Evolutionary conservation across 225 moss, liverwort and hornwort genomes (phyloP).

Genomic region (Bryoerythrophyllum caledonicum): DNA sequence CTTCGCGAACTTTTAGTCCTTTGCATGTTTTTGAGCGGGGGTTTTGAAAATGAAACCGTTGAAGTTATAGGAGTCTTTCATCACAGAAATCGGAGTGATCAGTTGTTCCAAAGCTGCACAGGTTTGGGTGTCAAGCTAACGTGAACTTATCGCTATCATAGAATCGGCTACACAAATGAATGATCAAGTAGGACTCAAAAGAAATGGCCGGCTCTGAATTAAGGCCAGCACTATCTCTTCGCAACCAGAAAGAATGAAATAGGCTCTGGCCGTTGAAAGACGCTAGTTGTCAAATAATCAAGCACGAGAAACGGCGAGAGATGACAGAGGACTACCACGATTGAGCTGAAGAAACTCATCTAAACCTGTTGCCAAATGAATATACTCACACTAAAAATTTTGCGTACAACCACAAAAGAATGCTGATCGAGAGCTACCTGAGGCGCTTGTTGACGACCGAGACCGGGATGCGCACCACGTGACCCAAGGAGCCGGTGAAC

Average conservation of each 20-base stretch:
- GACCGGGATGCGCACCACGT: constrained; percentile 37
- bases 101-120: no score
- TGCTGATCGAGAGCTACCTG: constrained; percentile 15
- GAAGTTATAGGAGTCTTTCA: no score
- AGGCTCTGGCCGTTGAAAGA: constrained; percentile 3
- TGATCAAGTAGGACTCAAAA: constrained; percentile 20
- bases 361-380: constrained; percentile 12
- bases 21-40: no score
- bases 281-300: constrained; percentile 13
- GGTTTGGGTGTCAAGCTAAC: not conserved
- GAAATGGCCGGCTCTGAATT: constrained; percentile 37
- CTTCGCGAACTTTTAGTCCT: no score
- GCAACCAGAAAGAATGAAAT: not conserved
- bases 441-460: constrained; percentile 40
- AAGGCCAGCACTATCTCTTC: constrained; percentile 37
- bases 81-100: not conserved
- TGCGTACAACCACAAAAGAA: not conserved
- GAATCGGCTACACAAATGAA: not conserved
- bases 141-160: not conserved
- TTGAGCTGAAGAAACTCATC: constrained; percentile 24
- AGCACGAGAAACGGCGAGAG: constrained; percentile 24
- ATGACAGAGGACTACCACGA: constrained; percentile 6
- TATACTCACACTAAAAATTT: not conserved
- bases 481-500: constrained; percentile 40
- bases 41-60: no score